Base-by-base conservation (phyloP, 768 basidiomycete species). In the Glaciozyma antarctica region DNA sequence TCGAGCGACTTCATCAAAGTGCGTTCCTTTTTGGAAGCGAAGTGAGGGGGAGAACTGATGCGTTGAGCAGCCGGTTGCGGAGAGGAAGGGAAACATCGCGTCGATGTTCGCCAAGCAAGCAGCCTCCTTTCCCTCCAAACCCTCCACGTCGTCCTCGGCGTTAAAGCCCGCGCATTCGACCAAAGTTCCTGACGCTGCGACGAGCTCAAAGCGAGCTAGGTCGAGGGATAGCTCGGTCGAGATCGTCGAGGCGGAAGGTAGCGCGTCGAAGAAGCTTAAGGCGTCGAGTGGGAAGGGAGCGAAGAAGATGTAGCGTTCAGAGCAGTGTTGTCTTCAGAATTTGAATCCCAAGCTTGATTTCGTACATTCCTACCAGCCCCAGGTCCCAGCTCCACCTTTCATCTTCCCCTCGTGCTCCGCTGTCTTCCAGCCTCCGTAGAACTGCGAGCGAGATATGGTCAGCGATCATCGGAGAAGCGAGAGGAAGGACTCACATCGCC, bases 1-100 rank as follows among this genome's bases (percentile, higher is more conserved):
- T 56, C 78, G 1, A 77, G 87, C 0, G 81, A 84, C 0, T 95
- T 88, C 75, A 85, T 95, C 60, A 66, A 67, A 55, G 71, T 66
- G 64, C 17, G 21, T 30, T 28, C n/a, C 55, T 41, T 8, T 34
- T 21, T 19, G 10, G 1, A 17, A 30, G 30, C 5, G 32, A 34
- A 16, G 47, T n/a, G n/a, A n/a, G n/a, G 26, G 1, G n/a, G n/a
- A 15, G 38, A 56, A 22, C 38, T 56, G 55, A 56, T 5, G 10
- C n/a, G 8, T 0, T 21, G 17, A 2, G 10, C 32, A 56, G 55
- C 55, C 55, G 9, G 13, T 56, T 22, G 17, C 55, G 7, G 38
- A 56, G 32, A 38, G 38, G 34, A 56, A 56, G 38, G 55, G 55
- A 10, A 56, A 34, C 22, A 34, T 56, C 38, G 21, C 34, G 22